Evolutionary conservation across 495 filamentous ascomycete species (phyloP), one percentile per base, ranked within the genome.

Genomic region (Penicillium paradoxum): DNA sequence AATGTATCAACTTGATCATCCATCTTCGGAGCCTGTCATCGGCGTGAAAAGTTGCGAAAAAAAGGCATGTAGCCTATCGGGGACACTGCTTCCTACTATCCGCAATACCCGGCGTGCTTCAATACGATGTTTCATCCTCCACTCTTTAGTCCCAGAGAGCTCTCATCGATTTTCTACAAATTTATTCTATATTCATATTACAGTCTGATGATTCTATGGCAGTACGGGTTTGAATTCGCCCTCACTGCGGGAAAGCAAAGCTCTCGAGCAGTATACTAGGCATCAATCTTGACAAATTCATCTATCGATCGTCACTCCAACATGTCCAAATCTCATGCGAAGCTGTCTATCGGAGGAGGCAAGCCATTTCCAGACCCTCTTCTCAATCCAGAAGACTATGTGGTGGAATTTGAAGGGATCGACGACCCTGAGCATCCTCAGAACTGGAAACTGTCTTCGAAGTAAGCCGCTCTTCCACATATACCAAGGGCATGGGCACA

Each of bases 351-450:
- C 49, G 69, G 69, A 6, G 59, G 42, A 14, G 64, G 59, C 9
- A 72, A 60, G 46, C 68, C 73, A 6, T 75, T 75, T 52, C 76
- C 78, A 2, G 69, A 67, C 3, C 46, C 63, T 1, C 59, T 80
- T 1, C 74, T 74, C 14, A 56, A 67, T 22, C 33, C 61, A 0
- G 62, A 70, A 24, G 65, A 68, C 25, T 81, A 80, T 45, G 29
- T 32, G 29, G 70, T 79, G 15, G 76, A 81, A 41, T 83, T 80
- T 47, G 71, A 78, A 17, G 79, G 78, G 0, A 45, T 54, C 0
- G 60, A 76, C 34, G 79, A 82, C 56, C 78, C 78, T 0, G 30
- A 63, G 7, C 73, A 83, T 57, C 77, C 79, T 4, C 72, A 78
- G 54, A 83, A 82, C 60, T 82, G 79, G 77, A 55, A 63, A 3